Base-by-base conservation (phyloP, 2,329 filamentous ascomycete species). In the Lachnellula occidentalis region DNA sequence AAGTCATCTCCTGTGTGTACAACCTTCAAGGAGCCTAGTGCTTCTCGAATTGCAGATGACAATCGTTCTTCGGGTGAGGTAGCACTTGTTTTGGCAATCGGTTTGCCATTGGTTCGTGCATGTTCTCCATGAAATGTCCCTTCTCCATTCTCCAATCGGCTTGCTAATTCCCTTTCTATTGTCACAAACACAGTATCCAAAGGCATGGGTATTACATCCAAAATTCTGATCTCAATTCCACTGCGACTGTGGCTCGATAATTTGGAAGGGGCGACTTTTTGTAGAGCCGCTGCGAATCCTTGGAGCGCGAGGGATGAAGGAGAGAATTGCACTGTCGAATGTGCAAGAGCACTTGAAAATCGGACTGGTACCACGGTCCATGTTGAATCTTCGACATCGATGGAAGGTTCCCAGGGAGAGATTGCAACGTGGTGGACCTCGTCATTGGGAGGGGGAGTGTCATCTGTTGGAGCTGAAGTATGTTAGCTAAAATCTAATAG, bases 331-430 rank as follows among this genome's bases (percentile, higher is more conserved):
- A 96, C 79, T 1, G 89, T 95, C 5, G 88, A 90, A 60, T 87
- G 82, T 17, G 88, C 81, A 43, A 91, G 77, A 9, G 81, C 78
- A 43, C 82, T 77, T 42, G 84, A 84, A 60, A 72, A 74, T 51
- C 78, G 76, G 56, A 95, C 82, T 1, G 92, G 89, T 34, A 97
- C 81, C 48, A 97, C 81, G 7, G 90, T 90, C 94, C 94, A 99
- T 46, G 81, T 78, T 17, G 83, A 81, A 55, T 84, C 82, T 67
- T 87, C 64, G 19, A 80, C 72, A 5, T 73, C 74, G 36, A 76
- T 70, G 52, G 73, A 76, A 12, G 88, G 86, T 1, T 80, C 74
- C 86, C 87, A 91, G 3, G 87, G 87, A 46, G 87, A 83, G 60
- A 92, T 82, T 42, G 88, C 88, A 59, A 91, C 79, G 68, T 90